Evolutionary conservation across 202 grass and related monocot genomes (phyloP), one percentile per base, ranked within the genome.

Genomic region (Carex sylvatica): DNA sequence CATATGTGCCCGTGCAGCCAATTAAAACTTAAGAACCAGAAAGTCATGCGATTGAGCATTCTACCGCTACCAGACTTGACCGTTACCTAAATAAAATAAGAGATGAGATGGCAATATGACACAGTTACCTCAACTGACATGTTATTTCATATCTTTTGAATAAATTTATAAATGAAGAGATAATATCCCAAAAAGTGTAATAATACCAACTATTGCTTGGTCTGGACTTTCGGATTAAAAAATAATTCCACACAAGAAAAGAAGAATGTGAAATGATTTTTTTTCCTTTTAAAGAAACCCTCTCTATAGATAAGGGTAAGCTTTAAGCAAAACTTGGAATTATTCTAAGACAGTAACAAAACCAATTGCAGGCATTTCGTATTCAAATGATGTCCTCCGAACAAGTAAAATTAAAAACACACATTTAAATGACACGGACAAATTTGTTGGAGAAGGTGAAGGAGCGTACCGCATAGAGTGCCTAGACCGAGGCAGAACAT

Each of bases 401-500:
- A 61, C 13, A 79, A 38, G 20, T 72, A 79, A 20, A 63, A 71
- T n/a, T 62, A 9, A 74, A 36, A 44, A 15, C n/a, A 23, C 19
- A 71, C 26, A 20, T 40, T 33, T 5, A 61, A 24, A 62, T 55
- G 61, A 30, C 28, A 80, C 8, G 9, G 12, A 64, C 11, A 12
- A 65, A 65, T 68, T 0, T 46, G 18, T 68, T 5, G 19, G 38
- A n/a, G 47, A 63, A 62, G 24, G 38, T 7, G 68, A 52, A 70
- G 65, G 59, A 87, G 60, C 90, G 88, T 87, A 98, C 95, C 92
- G 0, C 95, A 95, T 5, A 98, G 90, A 88, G 90, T 98, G 81
- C 95, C 95, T 78, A 98, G 91, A 61, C 92, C 95, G 71, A 98
- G 62, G 86, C 92, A 98, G 64, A 95, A 98, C 95, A 98, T 98